These are phyloP conservation scores for Penicillium herquei DNA, from an alignment of 495 filamentous ascomycete genomes.

Conservation along the genomic window DNA sequence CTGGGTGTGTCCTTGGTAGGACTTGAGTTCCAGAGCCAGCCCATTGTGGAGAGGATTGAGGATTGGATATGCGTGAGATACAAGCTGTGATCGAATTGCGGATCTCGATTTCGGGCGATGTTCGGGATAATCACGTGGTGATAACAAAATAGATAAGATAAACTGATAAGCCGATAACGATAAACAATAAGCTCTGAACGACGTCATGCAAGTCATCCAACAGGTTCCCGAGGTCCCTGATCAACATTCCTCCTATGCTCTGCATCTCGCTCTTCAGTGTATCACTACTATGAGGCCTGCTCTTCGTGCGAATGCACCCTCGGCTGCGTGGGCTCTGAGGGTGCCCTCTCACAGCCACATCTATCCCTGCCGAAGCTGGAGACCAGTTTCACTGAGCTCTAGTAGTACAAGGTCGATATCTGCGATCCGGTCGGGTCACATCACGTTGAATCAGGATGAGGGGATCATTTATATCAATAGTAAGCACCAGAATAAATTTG, in stretches of 20 bases:
- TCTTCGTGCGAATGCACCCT: slow-evolving; percentile 2
- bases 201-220: too few species aligned
- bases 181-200: too few species aligned
- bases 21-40: slow-evolving; percentile 50
- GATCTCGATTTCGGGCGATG: neutral
- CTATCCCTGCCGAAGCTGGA: slow-evolving; percentile 13
- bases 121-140: neutral
- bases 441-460: slow-evolving; percentile 66
- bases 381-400: slow-evolving; percentile 17
- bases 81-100: neutral
- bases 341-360: slow-evolving; percentile 5
- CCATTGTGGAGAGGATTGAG: slow-evolving; percentile 33
- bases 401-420: slow-evolving; percentile 16
- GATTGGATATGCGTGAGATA: neutral
- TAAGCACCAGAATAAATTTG: slow-evolving; percentile 36
- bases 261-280: slow-evolving; percentile 1
- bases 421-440: slow-evolving; percentile 62
- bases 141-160: neutral
- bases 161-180: slow-evolving; percentile 9
- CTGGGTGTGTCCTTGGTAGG: slow-evolving; percentile 20
- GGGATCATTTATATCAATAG: slow-evolving; percentile 88
- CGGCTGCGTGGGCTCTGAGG: slow-evolving; percentile 3
- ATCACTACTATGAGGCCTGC: slow-evolving; percentile 14
- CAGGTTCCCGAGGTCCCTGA: too few species aligned
- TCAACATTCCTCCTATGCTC: neutral